Conservation (phyloP, 2,329 filamentous ascomycete species). For the Phaeosphaeria sp. region DNA sequence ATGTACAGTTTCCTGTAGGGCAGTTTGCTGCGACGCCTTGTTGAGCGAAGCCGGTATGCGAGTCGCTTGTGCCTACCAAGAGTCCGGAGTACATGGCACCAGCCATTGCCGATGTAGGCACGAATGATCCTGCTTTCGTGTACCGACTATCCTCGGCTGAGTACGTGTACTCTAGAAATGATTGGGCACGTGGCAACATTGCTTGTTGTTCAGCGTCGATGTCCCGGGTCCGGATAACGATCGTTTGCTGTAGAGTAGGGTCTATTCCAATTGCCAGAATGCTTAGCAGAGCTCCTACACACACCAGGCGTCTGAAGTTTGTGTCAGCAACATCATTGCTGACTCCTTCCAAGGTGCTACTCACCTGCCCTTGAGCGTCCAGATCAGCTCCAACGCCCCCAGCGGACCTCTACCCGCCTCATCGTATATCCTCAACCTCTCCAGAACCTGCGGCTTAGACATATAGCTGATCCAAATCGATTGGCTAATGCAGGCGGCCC, state of each 20-base stretch:
- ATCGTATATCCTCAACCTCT: not conserved
- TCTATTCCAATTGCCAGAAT: not conserved
- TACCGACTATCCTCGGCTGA: not conserved
- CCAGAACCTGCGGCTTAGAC: not conserved
- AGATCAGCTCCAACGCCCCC: not conserved
- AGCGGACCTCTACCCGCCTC: not conserved
- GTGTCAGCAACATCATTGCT: not conserved
- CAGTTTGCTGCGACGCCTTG: not conserved
- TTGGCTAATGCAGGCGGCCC: not conserved
- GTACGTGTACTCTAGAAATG: not conserved
- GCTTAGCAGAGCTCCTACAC: not conserved
- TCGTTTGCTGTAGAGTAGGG: not conserved
- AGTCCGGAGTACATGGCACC: not conserved
- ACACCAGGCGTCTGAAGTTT: not conserved
- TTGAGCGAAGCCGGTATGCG: not conserved
- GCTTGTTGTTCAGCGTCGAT: not conserved
- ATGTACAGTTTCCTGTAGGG: not conserved
- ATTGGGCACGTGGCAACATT: not conserved
- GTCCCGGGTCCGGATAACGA: not conserved
- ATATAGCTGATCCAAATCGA: not conserved
- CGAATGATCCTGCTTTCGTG: not conserved
- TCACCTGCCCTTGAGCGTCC: not conserved
- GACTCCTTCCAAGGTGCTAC: not conserved
- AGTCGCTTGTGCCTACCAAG: not conserved
- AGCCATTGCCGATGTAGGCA: not conserved